phyloP scores from a whole-genome alignment of 768 basidiomycete genomes.

The Boletus insuetus region DNA sequence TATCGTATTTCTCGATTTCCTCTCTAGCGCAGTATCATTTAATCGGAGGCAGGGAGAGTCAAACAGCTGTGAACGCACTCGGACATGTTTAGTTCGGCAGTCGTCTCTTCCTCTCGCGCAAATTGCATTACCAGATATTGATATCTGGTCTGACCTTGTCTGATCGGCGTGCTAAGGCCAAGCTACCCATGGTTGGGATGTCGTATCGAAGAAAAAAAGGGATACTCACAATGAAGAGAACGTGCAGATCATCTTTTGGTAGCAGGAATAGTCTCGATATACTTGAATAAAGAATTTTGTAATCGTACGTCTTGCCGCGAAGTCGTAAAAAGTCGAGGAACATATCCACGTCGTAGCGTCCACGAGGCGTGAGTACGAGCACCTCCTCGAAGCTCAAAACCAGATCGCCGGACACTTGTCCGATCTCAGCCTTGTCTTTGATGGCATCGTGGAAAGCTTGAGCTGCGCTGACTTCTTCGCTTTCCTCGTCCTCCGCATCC shows the following conservation, averaged over 20 bases:
- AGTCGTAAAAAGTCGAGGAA: slow-evolving; percentile 91
- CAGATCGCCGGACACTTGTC: slow-evolving; percentile 85
- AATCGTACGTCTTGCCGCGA: slow-evolving; percentile 99
- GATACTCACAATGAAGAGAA: slow-evolving; percentile 82
- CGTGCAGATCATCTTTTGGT: slow-evolving; percentile 95
- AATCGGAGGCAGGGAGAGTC: background rate
- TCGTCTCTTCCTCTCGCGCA: slow-evolving; percentile 94
- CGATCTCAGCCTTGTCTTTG: slow-evolving; percentile 95
- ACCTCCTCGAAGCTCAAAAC: slow-evolving; percentile 96
- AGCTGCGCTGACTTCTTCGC: slow-evolving; percentile 84
- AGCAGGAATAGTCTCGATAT: slow-evolving; percentile 89
- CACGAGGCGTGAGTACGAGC: slow-evolving; percentile 91
- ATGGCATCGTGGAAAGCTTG: slow-evolving; percentile 96
- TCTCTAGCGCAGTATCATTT: slow-evolving; percentile 45
- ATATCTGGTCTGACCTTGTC: slow-evolving; percentile 97
- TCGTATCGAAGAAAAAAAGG: background rate
- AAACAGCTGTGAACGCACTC: slow-evolving; percentile 56
- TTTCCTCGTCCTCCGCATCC: slow-evolving; percentile 64
- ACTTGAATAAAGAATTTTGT: slow-evolving; percentile 89
- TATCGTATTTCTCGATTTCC: slow-evolving; percentile 74
- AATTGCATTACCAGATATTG: slow-evolving; percentile 99
- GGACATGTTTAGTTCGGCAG: slow-evolving; percentile 88
- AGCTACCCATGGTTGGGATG: slow-evolving; percentile 49
- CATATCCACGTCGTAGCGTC: slow-evolving; percentile 98
- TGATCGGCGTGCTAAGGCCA: slow-evolving; percentile 87